Conservation (phyloP, 2,329 filamentous ascomycete species). For the Fusarium dimerum region DNA sequence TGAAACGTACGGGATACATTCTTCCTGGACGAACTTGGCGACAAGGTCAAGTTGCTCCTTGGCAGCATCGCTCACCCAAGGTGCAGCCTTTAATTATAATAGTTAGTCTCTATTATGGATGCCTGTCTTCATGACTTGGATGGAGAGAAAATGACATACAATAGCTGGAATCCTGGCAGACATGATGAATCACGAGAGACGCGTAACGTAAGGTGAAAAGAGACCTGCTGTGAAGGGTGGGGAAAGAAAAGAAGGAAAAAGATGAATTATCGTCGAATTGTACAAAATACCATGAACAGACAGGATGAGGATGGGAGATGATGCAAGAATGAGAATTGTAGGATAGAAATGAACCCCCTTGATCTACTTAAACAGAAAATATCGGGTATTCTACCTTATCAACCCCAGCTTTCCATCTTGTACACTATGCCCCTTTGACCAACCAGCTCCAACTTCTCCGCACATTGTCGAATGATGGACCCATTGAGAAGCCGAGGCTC, state of each 20-base stretch:
- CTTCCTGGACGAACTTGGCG: slow-evolving; percentile 95
- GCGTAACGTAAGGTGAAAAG: background rate
- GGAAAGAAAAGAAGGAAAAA: background rate
- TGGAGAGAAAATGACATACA: slow-evolving; percentile 21
- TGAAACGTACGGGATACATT: slow-evolving; percentile 73
- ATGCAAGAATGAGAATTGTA: background rate
- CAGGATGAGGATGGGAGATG: background rate
- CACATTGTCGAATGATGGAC: slow-evolving; percentile 25
- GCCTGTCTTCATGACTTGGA: background rate
- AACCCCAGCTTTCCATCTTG: slow-evolving; percentile 10
- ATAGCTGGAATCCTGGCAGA: slow-evolving; percentile 36
- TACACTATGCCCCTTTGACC: background rate
- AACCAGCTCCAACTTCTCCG: slow-evolving; percentile 26
- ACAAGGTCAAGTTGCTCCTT: slow-evolving; percentile 84
- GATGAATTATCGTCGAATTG: slow-evolving; percentile 1
- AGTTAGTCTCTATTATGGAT: slow-evolving; percentile 8
- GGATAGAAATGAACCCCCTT: background rate
- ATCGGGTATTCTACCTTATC: background rate
- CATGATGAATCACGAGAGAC: slow-evolving; percentile 23
- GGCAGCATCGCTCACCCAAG: slow-evolving; percentile 78
- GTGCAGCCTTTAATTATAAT: slow-evolving; percentile 38
- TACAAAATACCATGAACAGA: background rate
- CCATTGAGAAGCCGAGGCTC: slow-evolving; percentile 25
- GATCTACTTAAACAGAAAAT: background rate
- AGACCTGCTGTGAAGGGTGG: slow-evolving; percentile 7